Conservation (phyloP, 352 stramenopile genomes). For the Pythium folliculosum region DNA sequence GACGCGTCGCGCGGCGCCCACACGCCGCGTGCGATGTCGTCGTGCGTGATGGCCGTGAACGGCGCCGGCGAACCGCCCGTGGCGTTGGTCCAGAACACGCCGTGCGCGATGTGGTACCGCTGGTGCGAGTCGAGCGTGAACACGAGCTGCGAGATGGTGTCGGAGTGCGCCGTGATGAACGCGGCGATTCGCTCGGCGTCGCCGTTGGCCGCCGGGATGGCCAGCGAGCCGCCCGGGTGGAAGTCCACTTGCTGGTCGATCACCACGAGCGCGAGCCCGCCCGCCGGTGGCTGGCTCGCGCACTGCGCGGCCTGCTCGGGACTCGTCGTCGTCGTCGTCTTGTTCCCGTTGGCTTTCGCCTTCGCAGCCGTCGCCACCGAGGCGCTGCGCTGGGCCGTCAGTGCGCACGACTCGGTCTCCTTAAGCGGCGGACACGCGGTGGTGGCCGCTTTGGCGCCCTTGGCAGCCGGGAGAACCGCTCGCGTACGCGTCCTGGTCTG, state of each 20-base stretch:
- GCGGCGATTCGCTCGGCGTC: constrained; percentile 89
- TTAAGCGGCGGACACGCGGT: neutral
- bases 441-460: neutral
- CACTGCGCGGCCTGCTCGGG: too few relatives aligned
- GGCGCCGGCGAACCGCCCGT: constrained; percentile 74
- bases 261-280: constrained; percentile 85
- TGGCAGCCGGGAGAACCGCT: neutral
- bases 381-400: neutral
- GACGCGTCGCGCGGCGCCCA: constrained; percentile 64
- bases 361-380: too few relatives aligned
- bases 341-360: too few relatives aligned
- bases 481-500: neutral
- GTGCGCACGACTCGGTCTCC: neutral
- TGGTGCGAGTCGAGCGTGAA: constrained; percentile 97
- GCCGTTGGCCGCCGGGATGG: constrained; percentile 89
- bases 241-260: constrained; percentile 98
- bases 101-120: constrained; percentile 95
- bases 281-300: constrained; percentile 41
- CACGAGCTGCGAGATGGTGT: constrained; percentile 83
- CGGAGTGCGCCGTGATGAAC: constrained; percentile 81
- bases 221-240: constrained; percentile 93
- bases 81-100: constrained; percentile 90
- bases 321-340: too few relatives aligned
- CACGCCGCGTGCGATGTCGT: constrained; percentile 66
- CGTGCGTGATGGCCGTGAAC: constrained; percentile 92